These are phyloP conservation scores for Ottelia alismoides DNA, from an alignment of 106 monocot genomes.

Conservation along the genomic window DNA sequence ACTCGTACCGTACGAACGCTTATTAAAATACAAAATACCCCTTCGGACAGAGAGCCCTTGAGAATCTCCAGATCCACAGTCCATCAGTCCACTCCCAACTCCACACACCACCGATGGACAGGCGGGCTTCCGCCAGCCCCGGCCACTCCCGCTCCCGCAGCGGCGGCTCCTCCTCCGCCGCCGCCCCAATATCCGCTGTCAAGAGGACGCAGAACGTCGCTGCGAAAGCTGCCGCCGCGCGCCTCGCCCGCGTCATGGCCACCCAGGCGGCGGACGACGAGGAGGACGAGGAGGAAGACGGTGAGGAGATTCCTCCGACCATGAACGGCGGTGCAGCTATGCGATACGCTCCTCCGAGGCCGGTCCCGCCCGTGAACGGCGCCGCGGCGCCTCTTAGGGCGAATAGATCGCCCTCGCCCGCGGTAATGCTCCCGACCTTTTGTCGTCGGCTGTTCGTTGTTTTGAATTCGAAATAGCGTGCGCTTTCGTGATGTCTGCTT, in stretches of 20 bases:
- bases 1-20: too few species aligned
- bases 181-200: background rate
- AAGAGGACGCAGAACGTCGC: conserved; percentile 8
- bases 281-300: conserved; percentile 4
- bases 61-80: too few species aligned
- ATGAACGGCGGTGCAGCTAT: background rate
- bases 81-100: too few species aligned
- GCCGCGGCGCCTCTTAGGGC: background rate
- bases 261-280: conserved; percentile 1
- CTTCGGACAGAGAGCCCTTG: too few species aligned
- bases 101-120: too few species aligned
- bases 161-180: background rate
- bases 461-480: too few species aligned
- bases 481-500: too few species aligned
- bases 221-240: conserved; percentile 2
- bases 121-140: conserved; percentile 5
- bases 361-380: background rate
- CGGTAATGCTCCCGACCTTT: too few species aligned
- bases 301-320: background rate
- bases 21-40: too few species aligned
- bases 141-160: background rate
- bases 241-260: conserved; percentile 8
- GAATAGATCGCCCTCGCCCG: background rate
- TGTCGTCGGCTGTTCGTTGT: too few species aligned
- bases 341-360: background rate